phyloP scores from a whole-genome alignment of 768 basidiomycete species.

The Mycena amicta region DNA sequence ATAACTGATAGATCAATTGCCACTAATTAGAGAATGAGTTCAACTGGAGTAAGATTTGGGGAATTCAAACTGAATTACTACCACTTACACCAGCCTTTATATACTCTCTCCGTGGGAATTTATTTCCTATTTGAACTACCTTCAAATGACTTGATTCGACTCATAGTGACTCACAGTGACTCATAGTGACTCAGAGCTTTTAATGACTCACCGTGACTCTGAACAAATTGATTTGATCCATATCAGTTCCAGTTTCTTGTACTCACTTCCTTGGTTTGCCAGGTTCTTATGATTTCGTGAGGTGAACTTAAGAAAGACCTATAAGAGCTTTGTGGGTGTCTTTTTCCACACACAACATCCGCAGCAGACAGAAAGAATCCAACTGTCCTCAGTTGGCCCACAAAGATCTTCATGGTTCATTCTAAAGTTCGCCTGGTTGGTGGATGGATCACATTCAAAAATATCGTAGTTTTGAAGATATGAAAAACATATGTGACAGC shows the following conservation, averaged over 20 bases:
- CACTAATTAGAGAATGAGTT: neutral
- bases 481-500: neutral
- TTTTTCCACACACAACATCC: neutral
- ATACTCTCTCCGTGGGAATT: neutral
- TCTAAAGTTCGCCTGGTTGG: neutral
- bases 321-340: neutral
- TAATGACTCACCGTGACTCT: neutral
- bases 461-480: neutral
- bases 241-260: neutral
- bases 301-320: neutral
- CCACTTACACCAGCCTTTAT: neutral
- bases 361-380: constrained; percentile 3
- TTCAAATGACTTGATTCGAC: neutral
- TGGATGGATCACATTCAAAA: neutral
- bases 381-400: constrained; percentile 3
- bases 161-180: neutral
- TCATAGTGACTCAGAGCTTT: neutral
- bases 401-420: neutral
- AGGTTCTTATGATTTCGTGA: too few species aligned
- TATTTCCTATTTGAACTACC: neutral
- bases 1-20: neutral
- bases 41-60: neutral
- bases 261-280: neutral
- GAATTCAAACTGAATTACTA: neutral
- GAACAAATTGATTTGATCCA: neutral